These are phyloP conservation scores for Sarocladiaceae sp. DNA, from an alignment of 2,329 filamentous ascomycete genomes.

Conservation along the genomic window DNA sequence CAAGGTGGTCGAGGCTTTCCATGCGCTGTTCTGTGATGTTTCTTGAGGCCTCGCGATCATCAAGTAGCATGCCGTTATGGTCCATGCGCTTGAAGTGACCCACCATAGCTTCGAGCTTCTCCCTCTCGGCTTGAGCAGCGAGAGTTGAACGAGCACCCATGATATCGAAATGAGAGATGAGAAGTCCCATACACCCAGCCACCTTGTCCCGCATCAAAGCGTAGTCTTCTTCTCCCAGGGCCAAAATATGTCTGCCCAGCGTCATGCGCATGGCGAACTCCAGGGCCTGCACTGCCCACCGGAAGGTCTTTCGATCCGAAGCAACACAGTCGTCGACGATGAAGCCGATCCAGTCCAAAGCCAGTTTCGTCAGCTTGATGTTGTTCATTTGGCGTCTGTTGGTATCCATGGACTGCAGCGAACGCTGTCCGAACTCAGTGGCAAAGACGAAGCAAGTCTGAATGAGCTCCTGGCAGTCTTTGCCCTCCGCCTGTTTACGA, in stretches of 20 bases:
- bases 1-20: constrained; percentile 68
- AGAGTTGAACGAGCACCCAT: constrained; percentile 94
- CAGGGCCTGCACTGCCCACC: constrained; percentile 91
- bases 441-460: constrained; percentile 98
- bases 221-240: constrained; percentile 85
- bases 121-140: constrained; percentile 90
- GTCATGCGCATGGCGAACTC: constrained; percentile 99
- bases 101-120: constrained; percentile 75
- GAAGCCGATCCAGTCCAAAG: constrained; percentile 95
- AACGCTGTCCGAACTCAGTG: constrained; percentile 97
- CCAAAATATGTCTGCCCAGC: constrained; percentile 86
- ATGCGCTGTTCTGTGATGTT: constrained; percentile 74
- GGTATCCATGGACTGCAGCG: constrained; percentile 90
- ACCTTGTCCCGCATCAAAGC: constrained; percentile 79
- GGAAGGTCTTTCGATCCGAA: constrained; percentile 91
- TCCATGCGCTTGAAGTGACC: constrained; percentile 75
- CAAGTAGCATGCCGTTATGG: constrained; percentile 59
- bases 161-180: constrained; percentile 98
- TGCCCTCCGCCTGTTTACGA: constrained; percentile 73
- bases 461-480: constrained; percentile 91
- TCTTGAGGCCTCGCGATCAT: constrained; percentile 80
- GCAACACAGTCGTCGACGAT: constrained; percentile 96
- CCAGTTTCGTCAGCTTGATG: constrained; percentile 86
- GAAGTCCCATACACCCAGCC: constrained; percentile 91
- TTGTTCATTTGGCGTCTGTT: constrained; percentile 97